These are phyloP conservation scores for Collybiopsis luxurians DNA, from an alignment of 768 basidiomycete genomes.

Conservation along the genomic window DNA sequence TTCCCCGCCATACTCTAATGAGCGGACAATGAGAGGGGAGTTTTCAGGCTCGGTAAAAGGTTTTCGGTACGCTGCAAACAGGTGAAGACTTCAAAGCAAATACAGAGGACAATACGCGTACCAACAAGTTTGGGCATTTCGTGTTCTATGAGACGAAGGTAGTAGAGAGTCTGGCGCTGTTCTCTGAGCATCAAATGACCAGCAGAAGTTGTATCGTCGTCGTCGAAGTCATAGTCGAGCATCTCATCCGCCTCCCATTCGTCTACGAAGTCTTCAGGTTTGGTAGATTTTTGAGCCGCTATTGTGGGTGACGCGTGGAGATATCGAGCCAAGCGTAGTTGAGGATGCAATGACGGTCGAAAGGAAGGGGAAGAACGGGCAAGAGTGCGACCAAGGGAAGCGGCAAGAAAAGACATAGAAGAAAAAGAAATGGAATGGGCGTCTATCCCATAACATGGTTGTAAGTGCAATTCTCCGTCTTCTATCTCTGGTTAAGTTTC, in stretches of 20 bases:
- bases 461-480: no score
- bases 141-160: constrained; percentile 83
- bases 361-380: neutral
- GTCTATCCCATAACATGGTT: neutral
- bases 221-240: constrained; percentile 40
- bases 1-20: constrained; percentile 76
- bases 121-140: constrained; percentile 88
- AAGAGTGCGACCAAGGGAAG: neutral
- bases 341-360: neutral
- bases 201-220: constrained; percentile 64
- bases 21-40: constrained; percentile 67
- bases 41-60: constrained; percentile 64
- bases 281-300: constrained; percentile 29
- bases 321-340: neutral
- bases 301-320: constrained; percentile 10
- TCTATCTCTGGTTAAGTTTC: no score
- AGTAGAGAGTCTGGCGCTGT: constrained; percentile 71
- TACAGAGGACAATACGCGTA: constrained; percentile 25
- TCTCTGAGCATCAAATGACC: constrained; percentile 75
- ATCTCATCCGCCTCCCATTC: constrained; percentile 41
- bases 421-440: neutral
- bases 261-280: constrained; percentile 36
- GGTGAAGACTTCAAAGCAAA: constrained; percentile 8
- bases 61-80: constrained; percentile 68
- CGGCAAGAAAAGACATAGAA: constrained; percentile 6